Evolutionary conservation across 257 asterid species (phyloP).

Genomic region (Solanum clarkiae): DNA sequence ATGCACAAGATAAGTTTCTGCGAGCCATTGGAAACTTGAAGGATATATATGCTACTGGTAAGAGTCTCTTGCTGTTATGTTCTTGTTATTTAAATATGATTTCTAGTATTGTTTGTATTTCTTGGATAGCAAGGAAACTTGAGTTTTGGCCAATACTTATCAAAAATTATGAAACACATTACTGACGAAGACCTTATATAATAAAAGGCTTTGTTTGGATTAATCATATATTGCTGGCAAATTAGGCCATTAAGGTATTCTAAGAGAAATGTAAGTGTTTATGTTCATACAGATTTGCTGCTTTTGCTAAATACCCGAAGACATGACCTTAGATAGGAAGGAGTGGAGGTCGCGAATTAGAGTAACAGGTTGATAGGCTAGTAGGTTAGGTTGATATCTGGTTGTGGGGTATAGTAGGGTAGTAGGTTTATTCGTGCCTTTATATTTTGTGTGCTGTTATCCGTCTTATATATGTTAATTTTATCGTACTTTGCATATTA

Average conservation of each 20-base stretch:
- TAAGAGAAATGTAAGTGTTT: not conserved
- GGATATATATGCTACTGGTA: constrained; percentile 24
- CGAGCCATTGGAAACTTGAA: constrained; percentile 17
- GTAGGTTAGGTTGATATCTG: too few species aligned
- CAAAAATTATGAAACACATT: not conserved
- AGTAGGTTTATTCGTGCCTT: too few species aligned
- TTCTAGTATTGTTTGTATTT: not conserved
- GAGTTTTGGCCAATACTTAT: not conserved
- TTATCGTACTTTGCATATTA: too few species aligned
- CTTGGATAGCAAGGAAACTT: not conserved
- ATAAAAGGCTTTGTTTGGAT: not conserved
- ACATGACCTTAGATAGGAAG: too few species aligned
- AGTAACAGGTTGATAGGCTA: too few species aligned
- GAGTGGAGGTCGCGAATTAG: too few species aligned
- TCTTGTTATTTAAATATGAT: not conserved
- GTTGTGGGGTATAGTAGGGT: too few species aligned
- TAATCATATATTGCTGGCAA: not conserved
- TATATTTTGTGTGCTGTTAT: too few species aligned
- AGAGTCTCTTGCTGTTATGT: not conserved
- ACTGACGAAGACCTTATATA: not conserved
- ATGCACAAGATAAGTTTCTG: constrained; percentile 8
- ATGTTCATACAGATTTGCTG: not conserved
- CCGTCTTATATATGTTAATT: too few species aligned
- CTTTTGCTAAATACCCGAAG: not conserved
- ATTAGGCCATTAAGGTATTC: not conserved